Conservation (phyloP, 192 early-diverging fungal species). For the Chytriomyces sp. region DNA sequence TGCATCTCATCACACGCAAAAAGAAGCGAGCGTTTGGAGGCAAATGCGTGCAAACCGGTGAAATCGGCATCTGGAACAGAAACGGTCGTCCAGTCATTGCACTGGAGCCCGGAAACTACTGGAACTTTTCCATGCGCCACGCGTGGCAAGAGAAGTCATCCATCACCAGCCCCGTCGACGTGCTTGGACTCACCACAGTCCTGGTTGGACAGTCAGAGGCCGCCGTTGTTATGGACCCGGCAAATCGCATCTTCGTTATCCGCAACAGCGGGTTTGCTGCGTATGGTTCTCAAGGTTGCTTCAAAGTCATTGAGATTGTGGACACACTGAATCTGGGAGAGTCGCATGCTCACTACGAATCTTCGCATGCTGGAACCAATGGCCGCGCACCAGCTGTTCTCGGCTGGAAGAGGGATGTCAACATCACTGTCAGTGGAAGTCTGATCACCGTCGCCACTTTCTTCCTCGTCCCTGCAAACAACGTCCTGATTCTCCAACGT, state of each 20-base stretch:
- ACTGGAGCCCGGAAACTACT: constrained; percentile 48
- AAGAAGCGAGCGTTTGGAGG: constrained; percentile 37
- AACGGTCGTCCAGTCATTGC: constrained; percentile 49
- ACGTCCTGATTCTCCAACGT: constrained; percentile 53
- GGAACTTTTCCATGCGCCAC: constrained; percentile 48
- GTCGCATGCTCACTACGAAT: constrained; percentile 41
- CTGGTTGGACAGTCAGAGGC: constrained; percentile 59
- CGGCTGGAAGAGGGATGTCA: constrained; percentile 50
- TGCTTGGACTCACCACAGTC: constrained; percentile 47
- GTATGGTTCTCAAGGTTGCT: constrained; percentile 47
- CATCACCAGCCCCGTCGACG: constrained; percentile 47
- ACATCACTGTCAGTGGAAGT: constrained; percentile 17
- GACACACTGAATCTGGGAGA: constrained; percentile 56
- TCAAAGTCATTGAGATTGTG: constrained; percentile 48
- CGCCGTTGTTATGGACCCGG: constrained; percentile 49
- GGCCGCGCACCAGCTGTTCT: constrained; percentile 36
- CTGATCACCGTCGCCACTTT: constrained; percentile 51
- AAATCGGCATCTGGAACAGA: constrained; percentile 46
- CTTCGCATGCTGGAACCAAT: constrained; percentile 1
- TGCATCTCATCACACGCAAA: constrained; percentile 48
- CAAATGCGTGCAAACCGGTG: constrained; percentile 44
- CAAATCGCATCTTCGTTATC: constrained; percentile 55
- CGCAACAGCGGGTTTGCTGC: constrained; percentile 56
- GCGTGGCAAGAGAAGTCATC: constrained; percentile 36
- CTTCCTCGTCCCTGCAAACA: constrained; percentile 58